Evolutionary conservation across 352 stramenopile genomes (phyloP), one percentile per base, ranked within the genome.

Genomic region (Aphanomyces euteiches): DNA sequence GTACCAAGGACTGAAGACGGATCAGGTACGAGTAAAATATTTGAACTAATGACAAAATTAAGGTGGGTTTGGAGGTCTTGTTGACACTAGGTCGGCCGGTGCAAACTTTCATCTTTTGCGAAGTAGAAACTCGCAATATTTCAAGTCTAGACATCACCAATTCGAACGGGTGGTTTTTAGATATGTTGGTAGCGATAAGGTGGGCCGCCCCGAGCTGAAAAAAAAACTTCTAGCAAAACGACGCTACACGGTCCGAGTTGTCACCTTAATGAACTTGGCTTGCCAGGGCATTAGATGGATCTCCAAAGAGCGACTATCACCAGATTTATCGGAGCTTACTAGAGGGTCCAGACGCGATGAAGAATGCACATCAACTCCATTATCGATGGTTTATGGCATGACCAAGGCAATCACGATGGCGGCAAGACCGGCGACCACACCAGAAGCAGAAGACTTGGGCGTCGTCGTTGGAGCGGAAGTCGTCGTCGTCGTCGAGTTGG

Each of bases 221-320:
- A 82, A 13, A 67, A 82, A 17, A 88, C 88, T 1, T 61, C 75
- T 2, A 74, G 67, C 0, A 82, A 81, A n/a, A 78, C 94, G 19
- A 90, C 89, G 1, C 96, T 97, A 65, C 96, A 87, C 0, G 91
- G 90, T 0, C 97, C 89, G 12, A 97, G 96, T 67, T 89, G 96
- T 69, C 28, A 28, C 28, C 28, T 28, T 28, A 96, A 90, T 38
- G 83, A 96, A 15, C 77, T 75, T 0, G 56, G 96, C 61, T 74
- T 96, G 3, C 90, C 89, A 3, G 36, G 86, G 0, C 82, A 89
- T 0, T 90, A 97, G 69, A 88, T 98, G 80, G 96, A 97, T 72
- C 71, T 97, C 3, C 64, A 74, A 15, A n/a, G 68, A 13, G 50
- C 91, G 6, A 84, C 87, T 28, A 28, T 28, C 28, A 28, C 28